phyloP scores from a whole-genome alignment of 75 land plant species.

The Ceratopteris richardii region DNA sequence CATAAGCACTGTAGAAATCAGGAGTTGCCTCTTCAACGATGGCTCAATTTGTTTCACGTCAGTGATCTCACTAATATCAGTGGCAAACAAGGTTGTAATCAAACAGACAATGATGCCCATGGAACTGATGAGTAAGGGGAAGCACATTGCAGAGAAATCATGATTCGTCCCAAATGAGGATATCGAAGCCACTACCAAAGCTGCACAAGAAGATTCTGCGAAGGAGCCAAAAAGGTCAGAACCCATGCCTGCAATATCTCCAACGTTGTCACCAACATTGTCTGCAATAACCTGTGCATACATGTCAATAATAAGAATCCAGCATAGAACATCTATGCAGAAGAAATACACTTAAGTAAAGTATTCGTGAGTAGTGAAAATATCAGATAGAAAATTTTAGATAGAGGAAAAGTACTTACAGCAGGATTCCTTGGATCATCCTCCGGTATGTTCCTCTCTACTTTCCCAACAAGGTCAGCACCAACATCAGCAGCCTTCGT shows the following conservation, averaged over 20 bases:
- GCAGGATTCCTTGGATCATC: too few species aligned
- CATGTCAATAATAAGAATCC: background rate
- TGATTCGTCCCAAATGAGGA: conserved; percentile 56
- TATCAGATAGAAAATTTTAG: too few species aligned
- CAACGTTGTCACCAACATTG: conserved; percentile 78
- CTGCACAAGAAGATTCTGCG: conserved; percentile 67
- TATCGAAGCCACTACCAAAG: conserved; percentile 63
- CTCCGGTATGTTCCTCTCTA: too few species aligned
- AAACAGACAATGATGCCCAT: conserved; percentile 56
- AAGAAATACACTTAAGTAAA: too few species aligned
- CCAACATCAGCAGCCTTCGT: too few species aligned
- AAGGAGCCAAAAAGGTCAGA: conserved; percentile 75
- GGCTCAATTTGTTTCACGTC: conserved; percentile 64
- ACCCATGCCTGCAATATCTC: conserved; percentile 84
- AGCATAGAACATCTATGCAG: too few species aligned
- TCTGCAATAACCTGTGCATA: conserved; percentile 57
- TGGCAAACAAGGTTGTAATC: conserved; percentile 55
- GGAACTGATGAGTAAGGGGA: conserved; percentile 55
- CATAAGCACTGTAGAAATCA: conserved; percentile 67
- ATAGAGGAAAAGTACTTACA: too few species aligned
- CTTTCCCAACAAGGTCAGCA: too few species aligned
- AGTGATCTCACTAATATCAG: conserved; percentile 57
- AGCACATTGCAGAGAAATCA: conserved; percentile 53
- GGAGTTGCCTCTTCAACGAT: conserved; percentile 55
- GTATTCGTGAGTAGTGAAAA: too few species aligned